Conservation (phyloP, 2,329 filamentous ascomycete species). For the Alternaria conjuncta region DNA sequence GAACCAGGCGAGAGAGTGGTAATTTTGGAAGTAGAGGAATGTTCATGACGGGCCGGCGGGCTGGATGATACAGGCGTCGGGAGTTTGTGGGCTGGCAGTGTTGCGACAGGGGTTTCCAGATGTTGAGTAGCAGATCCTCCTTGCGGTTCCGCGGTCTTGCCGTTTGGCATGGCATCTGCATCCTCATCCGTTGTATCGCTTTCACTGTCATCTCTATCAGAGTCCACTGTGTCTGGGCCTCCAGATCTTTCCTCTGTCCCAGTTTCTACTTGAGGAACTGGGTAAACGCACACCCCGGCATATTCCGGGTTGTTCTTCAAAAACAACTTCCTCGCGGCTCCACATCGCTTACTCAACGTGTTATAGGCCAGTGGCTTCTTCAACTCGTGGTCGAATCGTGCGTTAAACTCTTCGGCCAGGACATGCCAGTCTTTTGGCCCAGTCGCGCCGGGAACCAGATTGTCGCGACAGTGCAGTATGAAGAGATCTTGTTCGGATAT, state of each 20-base stretch:
- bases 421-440: constrained; percentile 1
- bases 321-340: constrained; percentile 4
- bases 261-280: not conserved
- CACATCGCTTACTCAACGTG: constrained; percentile 3
- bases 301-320: constrained; percentile 1
- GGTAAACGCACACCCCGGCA: not conserved
- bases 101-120: not conserved
- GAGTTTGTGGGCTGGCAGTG: not conserved
- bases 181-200: not conserved
- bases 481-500: constrained; percentile 2
- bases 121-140: not conserved
- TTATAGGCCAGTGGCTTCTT: not conserved
- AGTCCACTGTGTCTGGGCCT: not conserved
- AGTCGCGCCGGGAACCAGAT: constrained; percentile 1
- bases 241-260: not conserved
- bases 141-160: not conserved
- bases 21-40: too few relatives aligned
- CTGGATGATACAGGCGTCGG: not conserved
- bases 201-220: not conserved
- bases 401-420: constrained; percentile 6
- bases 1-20: not conserved
- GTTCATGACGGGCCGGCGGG: not conserved
- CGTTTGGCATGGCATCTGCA: not conserved
- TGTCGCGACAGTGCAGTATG: constrained; percentile 4
- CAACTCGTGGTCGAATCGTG: not conserved